These are phyloP conservation scores for Domatiomyces globalis DNA, from an alignment of 2,329 filamentous ascomycete genomes.

Conservation along the genomic window DNA sequence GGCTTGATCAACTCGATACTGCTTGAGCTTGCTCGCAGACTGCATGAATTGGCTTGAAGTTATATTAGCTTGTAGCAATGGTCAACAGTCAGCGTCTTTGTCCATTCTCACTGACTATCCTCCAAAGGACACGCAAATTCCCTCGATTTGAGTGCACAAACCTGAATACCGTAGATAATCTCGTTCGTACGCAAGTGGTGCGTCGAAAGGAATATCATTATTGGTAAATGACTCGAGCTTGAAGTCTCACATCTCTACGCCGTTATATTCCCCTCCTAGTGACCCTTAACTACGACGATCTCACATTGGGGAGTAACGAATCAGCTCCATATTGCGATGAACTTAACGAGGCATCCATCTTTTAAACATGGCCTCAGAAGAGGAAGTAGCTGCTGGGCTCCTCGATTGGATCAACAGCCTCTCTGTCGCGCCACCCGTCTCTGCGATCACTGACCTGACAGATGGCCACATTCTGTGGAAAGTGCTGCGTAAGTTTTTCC, in stretches of 20 bases:
- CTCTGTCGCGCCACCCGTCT: constrained; percentile 13
- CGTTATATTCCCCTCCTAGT: background rate
- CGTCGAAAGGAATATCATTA: too few relatives aligned
- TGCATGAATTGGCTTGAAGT: background rate
- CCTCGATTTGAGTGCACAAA: too few relatives aligned
- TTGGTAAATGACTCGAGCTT: too few relatives aligned
- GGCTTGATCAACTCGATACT: background rate
- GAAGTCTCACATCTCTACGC: too few relatives aligned
- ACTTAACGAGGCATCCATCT: background rate
- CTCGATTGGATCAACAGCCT: constrained; percentile 31
- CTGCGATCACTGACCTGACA: constrained; percentile 25
- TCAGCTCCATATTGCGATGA: background rate
- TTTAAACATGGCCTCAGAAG: constrained; percentile 29
- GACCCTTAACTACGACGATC: background rate
- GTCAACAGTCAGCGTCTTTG: too few relatives aligned
- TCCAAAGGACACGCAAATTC: too few relatives aligned
- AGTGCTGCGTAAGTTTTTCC: constrained; percentile 22
- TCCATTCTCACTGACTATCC: too few relatives aligned
- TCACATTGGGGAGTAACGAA: background rate
- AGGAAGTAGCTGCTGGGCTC: constrained; percentile 31
- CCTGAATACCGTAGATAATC: too few relatives aligned
- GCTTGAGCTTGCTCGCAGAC: too few relatives aligned
- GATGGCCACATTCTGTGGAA: constrained; percentile 35
- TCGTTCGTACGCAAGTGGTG: too few relatives aligned
- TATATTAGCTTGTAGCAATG: too few relatives aligned